A percentile compares a stretch with the other conserved stretches of the same genome.
Evolutionary conservation across 75 land plant species (phyloP).

Genomic region (Pinus taeda): DNA sequence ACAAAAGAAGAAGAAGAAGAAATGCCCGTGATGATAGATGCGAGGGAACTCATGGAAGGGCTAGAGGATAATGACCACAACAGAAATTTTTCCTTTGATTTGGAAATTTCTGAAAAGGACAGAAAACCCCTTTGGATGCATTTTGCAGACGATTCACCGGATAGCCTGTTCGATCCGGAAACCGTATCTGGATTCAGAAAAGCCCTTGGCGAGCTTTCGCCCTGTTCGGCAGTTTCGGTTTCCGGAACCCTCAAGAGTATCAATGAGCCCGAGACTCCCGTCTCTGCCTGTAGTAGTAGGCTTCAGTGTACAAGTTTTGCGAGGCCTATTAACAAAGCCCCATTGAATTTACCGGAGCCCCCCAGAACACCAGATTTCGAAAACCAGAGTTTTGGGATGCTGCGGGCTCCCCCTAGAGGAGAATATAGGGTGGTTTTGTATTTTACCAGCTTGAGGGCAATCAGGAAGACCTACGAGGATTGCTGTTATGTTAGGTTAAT

Average conservation of each 20-base stretch:
- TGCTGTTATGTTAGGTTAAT: constrained; percentile 64
- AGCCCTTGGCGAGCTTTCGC: constrained; percentile 25
- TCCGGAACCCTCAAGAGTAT: background rate
- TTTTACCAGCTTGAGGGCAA: constrained; percentile 79
- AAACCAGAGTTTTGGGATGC: background rate
- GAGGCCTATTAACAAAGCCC: constrained; percentile 10
- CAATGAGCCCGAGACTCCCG: background rate
- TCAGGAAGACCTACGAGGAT: constrained; percentile 85
- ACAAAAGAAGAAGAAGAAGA: constrained; percentile 8
- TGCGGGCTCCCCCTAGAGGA: constrained; percentile 15
- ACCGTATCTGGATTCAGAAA: constrained; percentile 30
- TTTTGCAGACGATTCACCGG: constrained; percentile 13
- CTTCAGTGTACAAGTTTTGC: constrained; percentile 5
- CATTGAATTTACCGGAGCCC: background rate
- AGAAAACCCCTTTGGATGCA: constrained; percentile 12
- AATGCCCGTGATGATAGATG: constrained; percentile 73
- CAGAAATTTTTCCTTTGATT: background rate
- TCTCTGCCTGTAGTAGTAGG: constrained; percentile 4
- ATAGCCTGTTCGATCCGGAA: constrained; percentile 31
- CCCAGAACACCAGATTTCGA: background rate
- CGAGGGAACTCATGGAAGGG: constrained; percentile 72
- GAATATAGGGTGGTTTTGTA: constrained; percentile 55
- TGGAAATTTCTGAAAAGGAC: too few species aligned
- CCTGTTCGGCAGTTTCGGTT: background rate
- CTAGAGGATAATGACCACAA: constrained; percentile 55